A percentile compares a stretch with the other conserved stretches of the same genome.
phyloP scores from a whole-genome alignment of 257 asterid genomes.

The Lycium barbarum region DNA sequence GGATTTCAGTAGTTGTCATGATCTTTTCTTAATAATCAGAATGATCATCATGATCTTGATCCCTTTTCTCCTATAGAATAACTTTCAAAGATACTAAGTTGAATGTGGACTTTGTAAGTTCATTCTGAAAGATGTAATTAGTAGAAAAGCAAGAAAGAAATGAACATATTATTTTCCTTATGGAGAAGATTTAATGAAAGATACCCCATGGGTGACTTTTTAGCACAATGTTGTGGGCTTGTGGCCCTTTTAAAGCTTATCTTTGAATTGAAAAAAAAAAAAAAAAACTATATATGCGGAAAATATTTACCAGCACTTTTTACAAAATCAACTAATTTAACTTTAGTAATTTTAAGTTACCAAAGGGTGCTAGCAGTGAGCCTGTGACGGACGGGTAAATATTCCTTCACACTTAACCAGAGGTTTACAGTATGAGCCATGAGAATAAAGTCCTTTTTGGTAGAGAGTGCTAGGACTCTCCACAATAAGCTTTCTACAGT shows the following conservation, averaged over 20 bases:
- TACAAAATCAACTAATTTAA: background rate
- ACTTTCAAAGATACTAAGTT: background rate
- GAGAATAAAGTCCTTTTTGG: too few species aligned
- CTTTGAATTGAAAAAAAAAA: background rate
- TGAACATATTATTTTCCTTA: background rate
- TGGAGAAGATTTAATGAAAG: background rate
- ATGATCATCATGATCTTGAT: background rate
- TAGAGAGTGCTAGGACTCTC: too few species aligned
- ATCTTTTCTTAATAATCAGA: background rate
- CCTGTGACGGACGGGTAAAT: too few species aligned
- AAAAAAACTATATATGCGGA: background rate
- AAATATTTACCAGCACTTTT: background rate
- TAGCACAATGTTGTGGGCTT: background rate
- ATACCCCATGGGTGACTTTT: slow-evolving; percentile 5
- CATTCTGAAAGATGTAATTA: background rate
- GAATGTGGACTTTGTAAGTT: background rate
- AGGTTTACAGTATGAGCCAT: too few species aligned
- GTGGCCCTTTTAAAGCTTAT: background rate
- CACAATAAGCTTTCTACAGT: too few species aligned
- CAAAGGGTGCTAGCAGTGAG: too few species aligned
- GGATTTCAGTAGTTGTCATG: background rate
- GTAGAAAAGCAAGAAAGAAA: background rate
- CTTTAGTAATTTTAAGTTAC: too few species aligned
- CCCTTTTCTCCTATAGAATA: background rate
- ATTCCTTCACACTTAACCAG: too few species aligned